phyloP scores from a whole-genome alignment of 176 grass and related monocot genomes.

The Echinochloa phyllopogon region DNA sequence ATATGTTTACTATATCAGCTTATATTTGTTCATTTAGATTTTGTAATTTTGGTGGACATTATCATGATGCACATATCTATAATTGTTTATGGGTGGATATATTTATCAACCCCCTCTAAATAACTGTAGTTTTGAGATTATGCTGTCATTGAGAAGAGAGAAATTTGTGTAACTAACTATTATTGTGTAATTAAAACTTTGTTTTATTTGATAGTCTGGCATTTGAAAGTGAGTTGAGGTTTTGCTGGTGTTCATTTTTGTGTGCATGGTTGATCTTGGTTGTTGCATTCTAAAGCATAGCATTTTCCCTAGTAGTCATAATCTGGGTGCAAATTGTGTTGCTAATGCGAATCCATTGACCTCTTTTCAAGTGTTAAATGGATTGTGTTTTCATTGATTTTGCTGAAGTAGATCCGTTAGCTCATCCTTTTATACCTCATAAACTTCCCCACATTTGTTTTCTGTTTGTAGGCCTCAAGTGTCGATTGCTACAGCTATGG shows the following conservation, averaged over 20 bases:
- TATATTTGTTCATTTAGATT: slow-evolving; percentile 21
- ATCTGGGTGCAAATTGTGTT: slow-evolving; percentile 1
- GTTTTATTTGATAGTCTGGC: background rate
- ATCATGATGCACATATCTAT: background rate
- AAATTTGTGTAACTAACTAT: background rate
- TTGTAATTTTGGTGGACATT: background rate
- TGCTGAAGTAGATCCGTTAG: background rate
- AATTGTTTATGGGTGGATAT: background rate
- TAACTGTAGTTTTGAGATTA: background rate
- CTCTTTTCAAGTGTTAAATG: slow-evolving; percentile 4
- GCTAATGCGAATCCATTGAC: slow-evolving; percentile 4
- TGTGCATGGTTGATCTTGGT: slow-evolving; percentile 6
- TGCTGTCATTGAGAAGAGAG: background rate
- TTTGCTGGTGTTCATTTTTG: background rate
- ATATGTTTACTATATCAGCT: slow-evolving; percentile 1
- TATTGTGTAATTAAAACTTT: slow-evolving; percentile 16
- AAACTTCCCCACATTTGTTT: background rate
- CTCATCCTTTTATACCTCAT: slow-evolving; percentile 8
- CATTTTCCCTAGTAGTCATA: background rate
- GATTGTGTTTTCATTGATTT: background rate
- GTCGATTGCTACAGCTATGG: slow-evolving; percentile 90
- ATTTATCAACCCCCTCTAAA: background rate
- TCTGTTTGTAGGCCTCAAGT: slow-evolving; percentile 69
- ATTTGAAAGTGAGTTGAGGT: slow-evolving; percentile 13
- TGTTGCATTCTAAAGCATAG: slow-evolving; percentile 22